A percentile compares a stretch with the other conserved stretches of the same genome.
These are phyloP conservation scores for Cadophora gregata DNA, from an alignment of 2,329 filamentous ascomycete genomes.

Conservation along the genomic window DNA sequence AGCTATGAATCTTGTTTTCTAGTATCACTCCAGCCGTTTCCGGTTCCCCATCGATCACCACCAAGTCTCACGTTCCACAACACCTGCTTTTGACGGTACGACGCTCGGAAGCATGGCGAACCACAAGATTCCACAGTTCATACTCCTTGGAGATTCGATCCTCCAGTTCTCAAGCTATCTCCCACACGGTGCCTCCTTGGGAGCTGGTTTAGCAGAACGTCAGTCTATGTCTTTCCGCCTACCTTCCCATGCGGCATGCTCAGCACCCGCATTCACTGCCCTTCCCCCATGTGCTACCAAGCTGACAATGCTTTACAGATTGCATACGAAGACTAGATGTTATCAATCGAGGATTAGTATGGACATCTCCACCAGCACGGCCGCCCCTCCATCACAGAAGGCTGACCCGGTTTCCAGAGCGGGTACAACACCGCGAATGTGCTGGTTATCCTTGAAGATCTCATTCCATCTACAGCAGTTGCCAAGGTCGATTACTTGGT, in stretches of 20 bases:
- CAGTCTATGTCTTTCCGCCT: constrained; percentile 16
- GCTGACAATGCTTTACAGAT: constrained; percentile 53
- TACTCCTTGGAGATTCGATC: constrained; percentile 91
- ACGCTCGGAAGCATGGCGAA: constrained; percentile 16
- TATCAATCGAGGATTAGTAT: constrained; percentile 83
- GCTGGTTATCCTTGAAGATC: constrained; percentile 68
- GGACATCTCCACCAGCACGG: constrained; percentile 22
- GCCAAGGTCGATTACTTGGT: constrained; percentile 73
- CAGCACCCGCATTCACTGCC: not conserved
- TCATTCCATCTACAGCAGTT: constrained; percentile 71
- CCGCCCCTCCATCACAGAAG: constrained; percentile 24
- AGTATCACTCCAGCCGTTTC: not conserved
- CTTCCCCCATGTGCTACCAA: constrained; percentile 7
- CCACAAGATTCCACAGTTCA: constrained; percentile 67
- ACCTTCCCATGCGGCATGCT: not conserved
- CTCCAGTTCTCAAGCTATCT: constrained; percentile 71
- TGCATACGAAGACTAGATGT: constrained; percentile 83
- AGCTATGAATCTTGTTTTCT: not conserved
- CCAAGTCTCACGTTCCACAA: not conserved
- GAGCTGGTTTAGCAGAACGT: constrained; percentile 60
- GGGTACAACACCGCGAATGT: constrained; percentile 85
- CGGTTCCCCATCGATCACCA: not conserved
- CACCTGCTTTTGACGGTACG: not conserved
- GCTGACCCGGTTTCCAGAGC: constrained; percentile 38
- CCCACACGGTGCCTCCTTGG: constrained; percentile 74